Evolutionary conservation across 2,329 filamentous ascomycete genomes (phyloP).

Genomic region (Nannizziopsis barbatae): DNA sequence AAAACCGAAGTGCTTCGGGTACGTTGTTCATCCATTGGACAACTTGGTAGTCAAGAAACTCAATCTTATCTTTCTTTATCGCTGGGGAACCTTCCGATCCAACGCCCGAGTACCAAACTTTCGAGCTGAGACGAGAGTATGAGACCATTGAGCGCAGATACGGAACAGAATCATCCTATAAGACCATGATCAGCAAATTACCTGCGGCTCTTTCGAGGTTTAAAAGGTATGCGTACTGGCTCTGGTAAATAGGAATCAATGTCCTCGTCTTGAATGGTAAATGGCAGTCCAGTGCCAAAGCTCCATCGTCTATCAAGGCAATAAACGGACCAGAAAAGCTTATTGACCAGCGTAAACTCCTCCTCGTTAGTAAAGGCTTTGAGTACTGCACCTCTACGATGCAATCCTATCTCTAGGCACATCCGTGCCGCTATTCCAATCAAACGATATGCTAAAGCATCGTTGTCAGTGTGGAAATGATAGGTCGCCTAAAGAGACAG

Average conservation of each 20-base stretch:
- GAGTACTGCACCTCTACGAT: conserved; percentile 62
- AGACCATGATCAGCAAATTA: not conserved
- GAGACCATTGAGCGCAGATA: conserved; percentile 76
- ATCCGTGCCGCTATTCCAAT: conserved; percentile 73
- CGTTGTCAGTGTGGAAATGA: conserved; percentile 75
- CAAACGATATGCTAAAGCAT: conserved; percentile 73
- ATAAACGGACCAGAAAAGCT: conserved; percentile 78
- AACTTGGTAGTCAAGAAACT: conserved; percentile 70
- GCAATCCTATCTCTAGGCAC: conserved; percentile 72
- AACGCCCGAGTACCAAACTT: conserved; percentile 73
- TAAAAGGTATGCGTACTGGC: conserved; percentile 45
- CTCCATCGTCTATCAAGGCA: conserved; percentile 79
- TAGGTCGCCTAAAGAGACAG: conserved; percentile 50
- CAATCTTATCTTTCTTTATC: conserved; percentile 62
- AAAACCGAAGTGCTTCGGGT: conserved; percentile 52
- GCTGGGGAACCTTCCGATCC: conserved; percentile 56
- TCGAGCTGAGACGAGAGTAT: conserved; percentile 71
- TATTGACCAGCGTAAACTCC: conserved; percentile 56
- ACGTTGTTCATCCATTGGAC: conserved; percentile 75
- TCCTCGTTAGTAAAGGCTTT: conserved; percentile 56
- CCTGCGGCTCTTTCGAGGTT: not conserved
- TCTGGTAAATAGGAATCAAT: conserved; percentile 69
- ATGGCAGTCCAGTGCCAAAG: conserved; percentile 79
- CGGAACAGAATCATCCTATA: conserved; percentile 41
- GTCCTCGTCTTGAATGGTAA: conserved; percentile 72